Base-by-base conservation (phyloP, 768 basidiomycete genomes). In the Scleroderma bovista region DNA sequence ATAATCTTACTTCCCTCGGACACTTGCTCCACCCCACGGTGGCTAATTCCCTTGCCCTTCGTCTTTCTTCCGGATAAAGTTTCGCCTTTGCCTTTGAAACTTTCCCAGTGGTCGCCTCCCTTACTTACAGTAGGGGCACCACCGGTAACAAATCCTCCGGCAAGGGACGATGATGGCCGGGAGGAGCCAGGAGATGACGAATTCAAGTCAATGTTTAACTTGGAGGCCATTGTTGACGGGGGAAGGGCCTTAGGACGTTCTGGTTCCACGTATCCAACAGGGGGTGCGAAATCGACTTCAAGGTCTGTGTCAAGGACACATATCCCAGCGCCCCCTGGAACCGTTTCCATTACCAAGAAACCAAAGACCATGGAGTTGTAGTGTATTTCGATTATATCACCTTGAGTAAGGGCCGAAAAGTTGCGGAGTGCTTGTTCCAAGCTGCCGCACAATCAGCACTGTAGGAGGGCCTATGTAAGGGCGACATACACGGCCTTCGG, bases 331-430 rank as follows among this genome's bases (percentile, higher is more conserved):
- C 86, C 90, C 8, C 87, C 88, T 2, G 93, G 93, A 40, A 75
- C 78, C 11, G 86, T 81, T 69, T 98, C 95, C 92, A 98, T 96
- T 33, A 99, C 85, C 38, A 97, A 81, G 41, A 99, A 78, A 45
- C 93, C 91, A 64, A 99, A 98, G 19, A 92, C 79, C 60, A 99
- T 92, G 1, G 84, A 84, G 66, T 98, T 98, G 70, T 99, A 97
- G n/a, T 76, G 83, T 61, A 99, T 95, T 70, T 98, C 96, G 64
- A 99, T 91, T 53, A 96, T 95, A 63, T 99, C 96, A 39, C 93
- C 93, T 60, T 93, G 90, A 0, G 94, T 93, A 22, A 99, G 75
- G 16, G 83, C 81, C 24, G 93, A 83, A 68, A 94, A 99, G 66
- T 95, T 92, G 41, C 94, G 84, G 13, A 99, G 74, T 15, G 93